Evolutionary conservation across 441 rosid genomes (phyloP).

Genomic region (Gossypium schwendimanii): DNA sequence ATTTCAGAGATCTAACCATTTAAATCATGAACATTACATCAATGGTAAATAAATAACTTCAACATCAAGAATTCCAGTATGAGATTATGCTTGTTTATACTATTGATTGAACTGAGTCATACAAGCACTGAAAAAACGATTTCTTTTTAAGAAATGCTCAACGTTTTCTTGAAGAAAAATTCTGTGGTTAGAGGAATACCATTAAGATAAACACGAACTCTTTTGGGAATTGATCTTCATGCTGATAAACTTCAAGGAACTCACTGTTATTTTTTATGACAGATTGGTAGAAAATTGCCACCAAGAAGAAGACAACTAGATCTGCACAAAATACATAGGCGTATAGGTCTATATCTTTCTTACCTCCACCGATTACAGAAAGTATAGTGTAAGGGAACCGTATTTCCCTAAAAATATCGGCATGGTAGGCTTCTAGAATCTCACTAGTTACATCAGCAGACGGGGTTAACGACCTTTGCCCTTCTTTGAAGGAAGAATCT

Average conservation of each 20-base stretch:
- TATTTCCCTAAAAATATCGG: conserved; percentile 37
- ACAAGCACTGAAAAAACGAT: background rate
- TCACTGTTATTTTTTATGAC: conserved; percentile 63
- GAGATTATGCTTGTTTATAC: background rate
- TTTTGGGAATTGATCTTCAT: conserved; percentile 71
- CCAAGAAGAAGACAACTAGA: conserved; percentile 57
- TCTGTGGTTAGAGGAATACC: conserved; percentile 23
- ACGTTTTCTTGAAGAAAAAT: background rate
- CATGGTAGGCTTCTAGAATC: conserved; percentile 42
- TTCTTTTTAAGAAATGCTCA: background rate
- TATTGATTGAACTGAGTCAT: background rate
- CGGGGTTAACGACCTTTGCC: conserved; percentile 59
- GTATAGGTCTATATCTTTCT: conserved; percentile 64
- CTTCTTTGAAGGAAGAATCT: conserved; percentile 37
- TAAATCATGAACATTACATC: background rate
- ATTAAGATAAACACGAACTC: conserved; percentile 59
- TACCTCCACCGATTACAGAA: conserved; percentile 67
- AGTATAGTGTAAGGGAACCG: conserved; percentile 48
- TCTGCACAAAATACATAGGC: conserved; percentile 70
- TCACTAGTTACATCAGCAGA: conserved; percentile 65
- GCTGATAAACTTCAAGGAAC: conserved; percentile 67
- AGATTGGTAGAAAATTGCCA: conserved; percentile 64
- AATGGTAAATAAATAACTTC: background rate
- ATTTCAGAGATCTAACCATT: conserved; percentile 21
- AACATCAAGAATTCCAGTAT: background rate